Percentiles rank a stretch among this genome's conserved stretches.
These are phyloP conservation scores for Fusarium nematophilum DNA, from an alignment of 2,329 filamentous ascomycete species.

Conservation along the genomic window DNA sequence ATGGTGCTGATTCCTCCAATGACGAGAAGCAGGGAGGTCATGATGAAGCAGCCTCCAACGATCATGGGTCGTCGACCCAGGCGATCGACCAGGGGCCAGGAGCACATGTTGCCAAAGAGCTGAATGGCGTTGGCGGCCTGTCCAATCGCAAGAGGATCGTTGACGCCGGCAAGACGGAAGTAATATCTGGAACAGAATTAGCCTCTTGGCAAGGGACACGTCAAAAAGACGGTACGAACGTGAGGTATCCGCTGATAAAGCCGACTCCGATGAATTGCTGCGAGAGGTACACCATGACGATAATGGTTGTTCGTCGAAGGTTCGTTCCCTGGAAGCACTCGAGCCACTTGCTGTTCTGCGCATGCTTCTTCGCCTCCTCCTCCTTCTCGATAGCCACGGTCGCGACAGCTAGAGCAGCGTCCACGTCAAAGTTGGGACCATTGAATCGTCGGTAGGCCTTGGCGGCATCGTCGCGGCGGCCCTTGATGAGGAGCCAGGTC, in stretches of 20 bases:
- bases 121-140: constrained; percentile 46
- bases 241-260: constrained; percentile 45
- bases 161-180: constrained; percentile 44
- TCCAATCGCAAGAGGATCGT: constrained; percentile 43
- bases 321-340: constrained; percentile 46
- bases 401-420: constrained; percentile 28
- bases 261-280: constrained; percentile 48
- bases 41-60: constrained; percentile 42
- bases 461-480: constrained; percentile 23
- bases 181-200: constrained; percentile 32
- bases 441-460: constrained; percentile 40
- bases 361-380: constrained; percentile 36
- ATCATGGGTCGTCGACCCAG: constrained; percentile 46
- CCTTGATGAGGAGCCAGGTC: constrained; percentile 24
- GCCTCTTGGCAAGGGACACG: rapidly evolving
- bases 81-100: constrained; percentile 46
- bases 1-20: constrained; percentile 48
- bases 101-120: constrained; percentile 45
- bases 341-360: constrained; percentile 36
- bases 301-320: constrained; percentile 44
- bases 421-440: constrained; percentile 41
- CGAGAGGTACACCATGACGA: constrained; percentile 47
- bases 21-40: constrained; percentile 44
- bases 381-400: constrained; percentile 40
- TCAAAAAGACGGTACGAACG: constrained; percentile 10